phyloP scores from a whole-genome alignment of 139 green algal genomes.

The Tetradesmus lagerheimii region DNA sequence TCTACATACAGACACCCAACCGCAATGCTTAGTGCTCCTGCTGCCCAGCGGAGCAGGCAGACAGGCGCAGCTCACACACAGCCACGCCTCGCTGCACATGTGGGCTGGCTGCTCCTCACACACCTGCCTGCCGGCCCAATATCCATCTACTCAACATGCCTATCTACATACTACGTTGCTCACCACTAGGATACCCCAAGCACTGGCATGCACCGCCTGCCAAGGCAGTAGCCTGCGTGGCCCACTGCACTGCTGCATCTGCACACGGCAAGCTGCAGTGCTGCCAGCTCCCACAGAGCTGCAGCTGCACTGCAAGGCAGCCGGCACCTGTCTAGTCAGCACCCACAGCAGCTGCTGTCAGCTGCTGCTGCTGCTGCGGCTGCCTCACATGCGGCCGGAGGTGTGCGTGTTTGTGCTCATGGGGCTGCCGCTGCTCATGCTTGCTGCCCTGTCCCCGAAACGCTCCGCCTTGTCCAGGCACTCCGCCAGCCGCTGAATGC shows the following conservation, averaged over 20 bases:
- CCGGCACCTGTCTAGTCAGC: background rate
- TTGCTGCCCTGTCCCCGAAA: slow-evolving; percentile 36
- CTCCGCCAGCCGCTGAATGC: slow-evolving; percentile 37
- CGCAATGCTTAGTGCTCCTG: background rate
- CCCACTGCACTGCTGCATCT: background rate
- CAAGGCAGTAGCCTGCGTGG: too few species aligned
- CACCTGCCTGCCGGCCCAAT: background rate
- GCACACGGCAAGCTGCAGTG: too few species aligned
- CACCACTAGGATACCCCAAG: background rate
- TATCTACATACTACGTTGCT: background rate
- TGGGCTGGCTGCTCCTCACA: background rate
- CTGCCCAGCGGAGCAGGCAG: background rate
- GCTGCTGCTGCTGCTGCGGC: background rate
- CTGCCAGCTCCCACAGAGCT: too few species aligned
- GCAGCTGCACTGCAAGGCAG: background rate
- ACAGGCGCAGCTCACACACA: background rate
- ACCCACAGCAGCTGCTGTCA: background rate
- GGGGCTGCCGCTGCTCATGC: slow-evolving; percentile 41
- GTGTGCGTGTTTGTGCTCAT: slow-evolving; percentile 38
- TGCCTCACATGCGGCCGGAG: background rate
- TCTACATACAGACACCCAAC: background rate
- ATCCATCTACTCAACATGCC: background rate
- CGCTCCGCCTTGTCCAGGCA: slow-evolving; percentile 30
- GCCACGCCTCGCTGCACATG: background rate
- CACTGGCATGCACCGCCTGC: too few species aligned